Percentiles rank a stretch among this genome's conserved stretches.
Conservation (phyloP, 164 flowering plant genomes). For the Dillenia suffruticosa region DNA sequence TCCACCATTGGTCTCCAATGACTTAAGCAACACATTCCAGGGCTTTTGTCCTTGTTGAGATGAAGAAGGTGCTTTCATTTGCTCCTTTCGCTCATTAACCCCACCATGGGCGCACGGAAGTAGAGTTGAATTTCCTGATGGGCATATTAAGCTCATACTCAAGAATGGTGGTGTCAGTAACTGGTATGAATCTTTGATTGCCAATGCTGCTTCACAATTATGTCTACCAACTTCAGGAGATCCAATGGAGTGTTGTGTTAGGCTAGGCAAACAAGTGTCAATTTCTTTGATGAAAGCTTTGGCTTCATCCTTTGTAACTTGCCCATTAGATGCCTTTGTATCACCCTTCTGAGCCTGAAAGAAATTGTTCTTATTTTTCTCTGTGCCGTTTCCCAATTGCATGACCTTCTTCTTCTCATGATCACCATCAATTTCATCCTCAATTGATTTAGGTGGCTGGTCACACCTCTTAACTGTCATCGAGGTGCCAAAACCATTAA, state of each 20-base stretch:
- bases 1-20: too few species aligned
- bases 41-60: conserved; percentile 37
- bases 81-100: conserved; percentile 38
- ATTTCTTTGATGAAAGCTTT: conserved; percentile 18
- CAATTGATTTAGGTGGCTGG: conserved; percentile 13
- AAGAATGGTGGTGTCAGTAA: conserved; percentile 32
- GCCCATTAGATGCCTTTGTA: conserved; percentile 10
- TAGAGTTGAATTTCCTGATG: conserved; percentile 23
- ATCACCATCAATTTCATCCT: conserved; percentile 12
- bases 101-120: conserved; percentile 16
- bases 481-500: conserved; percentile 22
- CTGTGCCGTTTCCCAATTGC: conserved; percentile 27
- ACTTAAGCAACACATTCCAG: conserved; percentile 45
- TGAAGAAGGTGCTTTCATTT: conserved; percentile 20
- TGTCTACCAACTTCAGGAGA: conserved; percentile 22
- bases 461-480: conserved; percentile 12
- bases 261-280: conserved; percentile 17
- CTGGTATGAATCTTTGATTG: conserved; percentile 30
- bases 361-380: conserved; percentile 22
- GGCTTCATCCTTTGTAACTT: conserved; percentile 24
- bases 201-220: conserved; percentile 14
- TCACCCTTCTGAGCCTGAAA: conserved; percentile 23
- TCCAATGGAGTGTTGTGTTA: conserved; percentile 17
- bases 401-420: conserved; percentile 23
- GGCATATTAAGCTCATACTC: conserved; percentile 30